Percentiles rank a stretch among this genome's conserved stretches.
Conservation (phyloP, 352 stramenopile species). For the Phytophthora kernoviae region DNA sequence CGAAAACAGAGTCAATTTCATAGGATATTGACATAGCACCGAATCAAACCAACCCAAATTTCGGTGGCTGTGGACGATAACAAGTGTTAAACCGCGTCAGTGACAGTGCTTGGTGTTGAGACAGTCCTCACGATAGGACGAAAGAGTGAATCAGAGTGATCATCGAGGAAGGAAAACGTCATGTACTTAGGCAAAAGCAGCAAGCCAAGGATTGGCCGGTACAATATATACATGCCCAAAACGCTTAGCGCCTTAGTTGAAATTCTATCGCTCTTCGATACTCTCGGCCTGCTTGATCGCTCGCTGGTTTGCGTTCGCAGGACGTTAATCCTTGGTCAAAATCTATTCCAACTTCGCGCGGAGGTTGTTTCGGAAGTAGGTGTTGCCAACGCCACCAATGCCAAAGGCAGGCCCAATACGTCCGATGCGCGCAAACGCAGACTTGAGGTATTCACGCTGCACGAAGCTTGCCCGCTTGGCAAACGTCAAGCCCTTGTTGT, state of each 20-base stretch:
- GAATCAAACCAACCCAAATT: too few relatives aligned
- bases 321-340: constrained; percentile 6
- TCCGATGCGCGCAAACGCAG: constrained; percentile 77
- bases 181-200: constrained; percentile 17
- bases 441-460: constrained; percentile 85
- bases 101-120: not conserved
- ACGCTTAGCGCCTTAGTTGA: constrained; percentile 1
- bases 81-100: not conserved
- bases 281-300: constrained; percentile 19
- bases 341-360: constrained; percentile 45
- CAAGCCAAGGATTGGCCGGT: constrained; percentile 25
- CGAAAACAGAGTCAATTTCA: not conserved
- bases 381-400: constrained; percentile 89
- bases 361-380: constrained; percentile 58
- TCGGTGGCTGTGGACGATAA: constrained; percentile 9
- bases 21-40: too few relatives aligned
- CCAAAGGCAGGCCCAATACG: constrained; percentile 91
- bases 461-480: constrained; percentile 62
- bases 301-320: constrained; percentile 21
- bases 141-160: constrained; percentile 6
- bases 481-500: constrained; percentile 52
- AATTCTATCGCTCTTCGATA: constrained; percentile 8
- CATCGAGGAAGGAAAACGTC: too few relatives aligned
- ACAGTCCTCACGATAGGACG: constrained; percentile 49
- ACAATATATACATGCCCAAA: constrained; percentile 33